Evolutionary conservation across 495 filamentous ascomycete genomes (phyloP).

Genomic region (Aspergillus sclerotiicarbonarius): DNA sequence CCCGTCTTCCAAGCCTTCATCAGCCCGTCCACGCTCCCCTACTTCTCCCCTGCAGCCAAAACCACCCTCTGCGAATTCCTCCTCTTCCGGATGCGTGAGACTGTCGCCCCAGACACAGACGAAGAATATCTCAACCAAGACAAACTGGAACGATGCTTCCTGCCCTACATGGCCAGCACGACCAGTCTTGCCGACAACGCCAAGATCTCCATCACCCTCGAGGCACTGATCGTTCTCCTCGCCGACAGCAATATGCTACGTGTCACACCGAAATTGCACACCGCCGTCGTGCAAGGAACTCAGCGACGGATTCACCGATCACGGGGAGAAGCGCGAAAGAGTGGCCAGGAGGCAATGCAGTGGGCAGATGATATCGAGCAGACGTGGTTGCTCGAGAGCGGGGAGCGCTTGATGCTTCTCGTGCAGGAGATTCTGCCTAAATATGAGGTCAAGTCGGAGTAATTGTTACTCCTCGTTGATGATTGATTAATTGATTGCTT

Average conservation of each 20-base stretch:
- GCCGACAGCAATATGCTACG: slow-evolving; percentile 36
- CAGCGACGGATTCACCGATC: slow-evolving; percentile 54
- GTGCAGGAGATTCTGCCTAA: slow-evolving; percentile 26
- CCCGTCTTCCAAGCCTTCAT: slow-evolving; percentile 72
- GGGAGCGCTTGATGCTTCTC: slow-evolving; percentile 37
- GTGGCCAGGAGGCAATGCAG: slow-evolving; percentile 27
- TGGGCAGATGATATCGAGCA: slow-evolving; percentile 35
- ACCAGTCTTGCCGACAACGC: slow-evolving; percentile 68
- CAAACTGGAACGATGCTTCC: slow-evolving; percentile 64
- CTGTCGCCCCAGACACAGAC: slow-evolving; percentile 49
- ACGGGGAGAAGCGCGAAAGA: slow-evolving; percentile 45
- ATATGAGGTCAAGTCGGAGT: not conserved
- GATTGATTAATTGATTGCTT: not conserved
- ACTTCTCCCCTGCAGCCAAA: slow-evolving; percentile 44
- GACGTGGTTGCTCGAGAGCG: slow-evolving; percentile 42
- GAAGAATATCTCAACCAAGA: slow-evolving; percentile 50
- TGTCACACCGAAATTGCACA: slow-evolving; percentile 45
- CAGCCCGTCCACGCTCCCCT: slow-evolving; percentile 49
- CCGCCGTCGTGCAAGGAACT: slow-evolving; percentile 63
- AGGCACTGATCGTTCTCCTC: slow-evolving; percentile 66
- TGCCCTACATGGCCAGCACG: slow-evolving; percentile 69
- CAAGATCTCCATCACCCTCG: slow-evolving; percentile 74
- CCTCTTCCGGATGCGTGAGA: slow-evolving; percentile 60
- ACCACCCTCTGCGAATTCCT: slow-evolving; percentile 65
- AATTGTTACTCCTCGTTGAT: not conserved